Conservation (phyloP, 306 rosid species). For the Pyrus communis region DNA sequence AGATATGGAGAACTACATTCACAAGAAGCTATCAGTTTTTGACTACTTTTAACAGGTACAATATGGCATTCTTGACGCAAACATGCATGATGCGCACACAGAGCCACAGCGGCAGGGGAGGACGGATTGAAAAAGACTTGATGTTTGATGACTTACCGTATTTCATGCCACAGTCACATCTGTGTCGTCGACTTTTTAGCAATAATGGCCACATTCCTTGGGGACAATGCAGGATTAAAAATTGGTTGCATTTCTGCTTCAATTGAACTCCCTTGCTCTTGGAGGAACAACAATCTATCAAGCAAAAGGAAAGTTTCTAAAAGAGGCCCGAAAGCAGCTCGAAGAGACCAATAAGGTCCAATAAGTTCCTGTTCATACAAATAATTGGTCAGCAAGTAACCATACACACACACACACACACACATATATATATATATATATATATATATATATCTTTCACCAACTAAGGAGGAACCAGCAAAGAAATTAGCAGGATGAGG, state of each 20-base stretch:
- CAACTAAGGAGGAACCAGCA: background rate
- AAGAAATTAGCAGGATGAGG: background rate
- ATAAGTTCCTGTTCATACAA: constrained; percentile 50
- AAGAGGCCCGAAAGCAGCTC: constrained; percentile 88
- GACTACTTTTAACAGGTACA: background rate
- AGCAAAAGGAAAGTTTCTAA: constrained; percentile 83
- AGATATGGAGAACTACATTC: background rate
- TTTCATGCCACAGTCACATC: constrained; percentile 16
- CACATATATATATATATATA: no score
- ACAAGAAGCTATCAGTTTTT: background rate
- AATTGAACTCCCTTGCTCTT: constrained; percentile 60
- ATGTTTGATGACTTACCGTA: background rate
- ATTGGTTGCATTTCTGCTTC: constrained; percentile 62
- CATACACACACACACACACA: no score
- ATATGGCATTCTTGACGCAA: background rate
- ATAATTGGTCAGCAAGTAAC: background rate
- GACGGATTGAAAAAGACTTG: background rate
- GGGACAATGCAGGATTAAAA: constrained; percentile 75
- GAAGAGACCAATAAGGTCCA: constrained; percentile 93
- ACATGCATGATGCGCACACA: background rate
- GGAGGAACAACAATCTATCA: constrained; percentile 81
- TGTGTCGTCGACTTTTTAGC: constrained; percentile 45
- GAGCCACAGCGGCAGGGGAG: background rate
- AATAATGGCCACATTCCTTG: constrained; percentile 82
- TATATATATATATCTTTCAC: background rate